Base-by-base conservation (phyloP, 1,284 basidiomycete genomes). In the Ceratorhiza oryzae-sativae region DNA sequence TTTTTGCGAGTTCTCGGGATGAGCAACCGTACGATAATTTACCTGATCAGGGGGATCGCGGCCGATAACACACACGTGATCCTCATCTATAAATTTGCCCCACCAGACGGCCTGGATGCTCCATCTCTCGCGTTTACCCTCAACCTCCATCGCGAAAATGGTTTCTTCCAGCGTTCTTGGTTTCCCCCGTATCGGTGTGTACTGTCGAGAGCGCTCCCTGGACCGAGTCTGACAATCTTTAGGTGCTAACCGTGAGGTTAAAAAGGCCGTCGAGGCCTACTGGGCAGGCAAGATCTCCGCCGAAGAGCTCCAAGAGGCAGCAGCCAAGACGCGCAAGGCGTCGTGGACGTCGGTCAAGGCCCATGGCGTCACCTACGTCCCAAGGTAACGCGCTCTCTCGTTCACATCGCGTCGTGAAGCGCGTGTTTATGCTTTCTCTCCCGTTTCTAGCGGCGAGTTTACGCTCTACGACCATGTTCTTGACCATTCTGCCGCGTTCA, bases 401-500 rank as follows among this genome's bases (percentile, higher is more conserved):
- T 27, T 18, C 25, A 49, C 70, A 48, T 65, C 27, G 48, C 58
- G 60, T 56, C 63, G 70, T 61, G 36, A 63, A 49, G 23, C 63
- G 36, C 55, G 27, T 49, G 25, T 42, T 71, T 20, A 61, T 62
- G 23, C 74, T 75, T 20, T 51, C 20, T 34, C 10, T 39, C 48
- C 74, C 77, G 71, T 48, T 39, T 59, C 71, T 78, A 98, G 95
- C 79, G 96, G 96, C 80, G 97, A 98, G 80, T 99, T 98, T 84
- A 93, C 97, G 55, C 90, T 99, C 77, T 99, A 99, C 83, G 97
- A 99, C 84, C 95, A 98, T 82, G 94, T 99, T 79, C 91, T 99
- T 78, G 97, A 99, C 84, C 94, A 97, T 83, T 97, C 95, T 76
- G 90, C 91, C 79, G 92, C 93, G 73, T 97, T 99, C 87, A 97